These are phyloP conservation scores for Haberlea rhodopensis DNA, from an alignment of 257 asterid species.

Conservation along the genomic window DNA sequence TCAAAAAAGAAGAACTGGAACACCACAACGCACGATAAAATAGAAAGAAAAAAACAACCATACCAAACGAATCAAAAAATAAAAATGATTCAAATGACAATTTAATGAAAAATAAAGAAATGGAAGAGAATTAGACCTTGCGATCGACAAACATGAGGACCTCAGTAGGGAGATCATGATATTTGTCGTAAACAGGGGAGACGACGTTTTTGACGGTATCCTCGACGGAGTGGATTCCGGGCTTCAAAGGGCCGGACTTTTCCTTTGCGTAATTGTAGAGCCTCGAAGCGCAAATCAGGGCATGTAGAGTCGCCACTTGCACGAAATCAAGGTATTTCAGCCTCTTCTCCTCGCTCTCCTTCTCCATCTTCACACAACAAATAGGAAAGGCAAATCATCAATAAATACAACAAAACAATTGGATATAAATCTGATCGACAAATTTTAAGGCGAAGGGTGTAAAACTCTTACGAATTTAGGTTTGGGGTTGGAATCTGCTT, in stretches of 20 bases:
- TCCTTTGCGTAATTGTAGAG: neutral
- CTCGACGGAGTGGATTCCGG: slow-evolving; percentile 76
- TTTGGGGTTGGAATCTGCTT: neutral
- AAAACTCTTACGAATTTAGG: neutral
- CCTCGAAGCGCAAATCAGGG: slow-evolving; percentile 14
- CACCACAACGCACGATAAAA: too few relatives aligned
- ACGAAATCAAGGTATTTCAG: slow-evolving; percentile 75
- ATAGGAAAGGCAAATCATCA: neutral
- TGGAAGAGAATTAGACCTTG: slow-evolving; percentile 45
- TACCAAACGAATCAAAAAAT: neutral
- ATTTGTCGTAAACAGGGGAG: slow-evolving; percentile 29
- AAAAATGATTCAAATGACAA: too few relatives aligned
- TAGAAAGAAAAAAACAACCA: neutral
- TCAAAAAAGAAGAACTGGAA: neutral
- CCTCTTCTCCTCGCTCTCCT: slow-evolving; percentile 46
- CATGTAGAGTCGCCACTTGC: slow-evolving; percentile 57
- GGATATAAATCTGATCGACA: neutral
- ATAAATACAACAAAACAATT: neutral
- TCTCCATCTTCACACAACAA: slow-evolving; percentile 26
- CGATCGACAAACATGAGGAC: slow-evolving; percentile 82
- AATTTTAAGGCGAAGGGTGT: too few relatives aligned
- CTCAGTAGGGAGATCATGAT: slow-evolving; percentile 50
- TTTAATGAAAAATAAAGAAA: too few relatives aligned
- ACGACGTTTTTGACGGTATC: slow-evolving; percentile 76
- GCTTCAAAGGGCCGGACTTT: slow-evolving; percentile 51